Evolutionary conservation across 257 asterid genomes (phyloP), one percentile per base, ranked within the genome.

Genomic region (Nicotiana attenuata): DNA sequence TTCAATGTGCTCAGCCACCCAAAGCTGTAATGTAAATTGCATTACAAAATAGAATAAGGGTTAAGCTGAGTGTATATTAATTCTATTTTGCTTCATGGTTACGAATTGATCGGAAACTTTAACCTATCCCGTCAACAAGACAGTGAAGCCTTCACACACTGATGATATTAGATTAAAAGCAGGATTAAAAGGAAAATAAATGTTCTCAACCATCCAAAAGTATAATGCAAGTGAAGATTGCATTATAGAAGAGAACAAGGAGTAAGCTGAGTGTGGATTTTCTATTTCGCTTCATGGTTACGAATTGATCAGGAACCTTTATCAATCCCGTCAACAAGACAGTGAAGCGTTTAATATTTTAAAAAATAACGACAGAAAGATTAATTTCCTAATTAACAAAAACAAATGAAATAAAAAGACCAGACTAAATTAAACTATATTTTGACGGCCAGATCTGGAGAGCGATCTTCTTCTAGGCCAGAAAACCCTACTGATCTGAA

Each of bases 251-350:
- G 56, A 9, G 15, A 10, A 7, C 5, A n/a, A 61, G 41, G 17
- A 56, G 57, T 11, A 22, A 41, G 75, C 28, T 61, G 75, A 79
- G 78, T n/a, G 14, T 20, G 5, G 1, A 8, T 56, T n/a, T n/a
- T 52, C 61, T 13, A 50, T 81, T 14, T 81, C n/a, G 84, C 84
- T 81, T 81, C 84, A 71, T 59, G 81, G 76, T 81, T 71, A 57
- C 81, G 75, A 81, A 71, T 81, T 71, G 84, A 71, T 57, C 80
- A 63, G 14, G 28, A 68, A 81, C 80, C n/a, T 20, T 35, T 4
- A 8, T 3, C 35, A 69, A 68, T 81, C 67, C 60, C 73, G 4
- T 69, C 80, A 81, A 81, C 84, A 81, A 81, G 84, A 81, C 84
- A 81, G 73, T 69, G 84, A 81, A 81, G 84, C 84, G 53, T 10